Base-by-base conservation (phyloP, 805 yeast genomes). In the Maudiozyma saulgeensis region DNA sequence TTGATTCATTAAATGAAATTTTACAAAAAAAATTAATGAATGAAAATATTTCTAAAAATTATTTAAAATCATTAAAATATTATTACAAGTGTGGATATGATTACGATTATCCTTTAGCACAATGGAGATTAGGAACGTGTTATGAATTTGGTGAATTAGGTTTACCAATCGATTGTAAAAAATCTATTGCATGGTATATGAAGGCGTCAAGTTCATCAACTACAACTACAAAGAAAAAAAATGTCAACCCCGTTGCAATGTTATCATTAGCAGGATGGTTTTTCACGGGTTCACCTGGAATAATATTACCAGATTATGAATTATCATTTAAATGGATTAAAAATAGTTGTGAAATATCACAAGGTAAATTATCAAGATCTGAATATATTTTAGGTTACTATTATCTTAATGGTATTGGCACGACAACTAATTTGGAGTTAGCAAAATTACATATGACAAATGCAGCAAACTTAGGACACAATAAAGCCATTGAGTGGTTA, bases 211-310 rank as follows among this genome's bases (percentile, higher is more conserved):
- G 18, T 47, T 3, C 49, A 13, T 50, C 50, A 28, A 50, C 48
- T 16, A 54, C 52, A 18, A 41, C 46, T 18, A 25, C 72, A 41
- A 71, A 75, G 51, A 84, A 82, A 15, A 34, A 23, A 15, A 42
- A 43, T 6, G 8, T 28, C 4, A 82, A 83, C 56, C 73, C 82
- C 0, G 78, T 81, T 58, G 82, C 87, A 3, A 84, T 84, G 61
- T 70, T 85, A 61, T 87, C 87, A 0, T 66, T 85, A 35, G 78
- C 84, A 51, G 89, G 89, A 44, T 84, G 91, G 90, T 79, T 81
- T 56, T 72, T 84, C 12, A 80, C 88, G 0, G 95, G 95, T 2
- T 80, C 79, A 0, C 71, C 72, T 13, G 78, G 73, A 2, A 68
- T 78, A 1, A 62, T 84, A 41, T 67, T 68, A 41, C 73, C 76